Conservation (phyloP, 768 basidiomycete species). For the Amanita muscaria region DNA sequence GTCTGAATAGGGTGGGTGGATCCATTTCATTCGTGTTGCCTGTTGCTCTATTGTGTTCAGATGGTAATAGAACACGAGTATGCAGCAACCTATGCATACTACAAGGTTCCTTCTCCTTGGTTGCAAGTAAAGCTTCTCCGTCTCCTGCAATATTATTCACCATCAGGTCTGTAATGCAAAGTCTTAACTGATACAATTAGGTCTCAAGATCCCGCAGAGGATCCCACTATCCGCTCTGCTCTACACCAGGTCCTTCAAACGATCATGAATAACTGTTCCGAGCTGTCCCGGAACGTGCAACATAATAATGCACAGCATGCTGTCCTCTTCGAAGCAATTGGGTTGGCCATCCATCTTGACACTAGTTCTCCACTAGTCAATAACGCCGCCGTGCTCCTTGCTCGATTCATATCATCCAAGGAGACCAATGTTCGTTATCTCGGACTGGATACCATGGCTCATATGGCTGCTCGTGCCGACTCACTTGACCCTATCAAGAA, state of each 20-base stretch:
- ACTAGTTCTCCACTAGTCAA: constrained; percentile 82
- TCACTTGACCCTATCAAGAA: constrained; percentile 88
- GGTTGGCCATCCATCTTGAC: constrained; percentile 93
- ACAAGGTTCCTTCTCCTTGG: constrained; percentile 97
- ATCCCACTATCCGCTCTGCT: constrained; percentile 66
- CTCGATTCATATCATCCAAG: constrained; percentile 94
- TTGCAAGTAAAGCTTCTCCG: constrained; percentile 92
- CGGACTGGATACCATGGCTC: constrained; percentile 96
- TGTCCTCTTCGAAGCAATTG: constrained; percentile 96
- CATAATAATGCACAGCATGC: constrained; percentile 99
- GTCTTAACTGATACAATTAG: neutral
- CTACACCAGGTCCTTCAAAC: constrained; percentile 80
- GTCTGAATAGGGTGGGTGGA: constrained; percentile 63
- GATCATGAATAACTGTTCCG: constrained; percentile 86
- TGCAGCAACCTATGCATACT: constrained; percentile 85
- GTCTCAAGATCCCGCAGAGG: constrained; percentile 43
- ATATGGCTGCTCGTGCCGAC: constrained; percentile 90
- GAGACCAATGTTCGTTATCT: constrained; percentile 98
- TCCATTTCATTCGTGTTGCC: neutral
- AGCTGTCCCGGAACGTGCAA: constrained; percentile 89
- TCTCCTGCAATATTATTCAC: constrained; percentile 90
- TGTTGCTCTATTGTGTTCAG: constrained; percentile 28
- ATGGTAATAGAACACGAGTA: constrained; percentile 90
- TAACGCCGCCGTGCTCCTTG: constrained; percentile 83
- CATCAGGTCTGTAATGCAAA: constrained; percentile 58